These are phyloP conservation scores for Argentina anserina DNA, from an alignment of 306 rosid genomes.

Conservation along the genomic window DNA sequence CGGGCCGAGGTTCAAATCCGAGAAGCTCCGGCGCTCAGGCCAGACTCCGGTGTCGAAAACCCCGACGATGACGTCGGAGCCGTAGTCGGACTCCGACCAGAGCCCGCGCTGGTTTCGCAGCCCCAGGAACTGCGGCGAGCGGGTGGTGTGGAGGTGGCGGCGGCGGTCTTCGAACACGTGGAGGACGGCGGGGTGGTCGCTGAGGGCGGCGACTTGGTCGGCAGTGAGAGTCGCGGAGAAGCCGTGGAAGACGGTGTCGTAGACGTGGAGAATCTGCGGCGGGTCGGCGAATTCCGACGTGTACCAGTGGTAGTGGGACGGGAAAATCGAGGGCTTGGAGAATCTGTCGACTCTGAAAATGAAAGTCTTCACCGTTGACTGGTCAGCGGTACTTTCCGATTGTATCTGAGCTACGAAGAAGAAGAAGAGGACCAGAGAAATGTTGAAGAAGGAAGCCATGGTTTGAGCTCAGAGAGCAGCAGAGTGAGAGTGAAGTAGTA, in stretches of 20 bases:
- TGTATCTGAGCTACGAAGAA: constrained; percentile 12
- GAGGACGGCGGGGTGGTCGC: constrained; percentile 56
- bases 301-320: constrained; percentile 83
- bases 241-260: constrained; percentile 81
- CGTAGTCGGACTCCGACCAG: constrained; percentile 89
- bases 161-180: constrained; percentile 72
- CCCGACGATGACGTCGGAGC: constrained; percentile 82
- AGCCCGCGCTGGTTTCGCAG: constrained; percentile 85
- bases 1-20: constrained; percentile 66
- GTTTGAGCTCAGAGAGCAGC: constrained; percentile 9
- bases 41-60: constrained; percentile 81
- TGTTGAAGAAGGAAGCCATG: constrained; percentile 21
- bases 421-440: constrained; percentile 18
- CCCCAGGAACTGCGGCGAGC: constrained; percentile 91
- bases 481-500: constrained; percentile 17
- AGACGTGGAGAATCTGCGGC: constrained; percentile 51
- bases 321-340: constrained; percentile 72
- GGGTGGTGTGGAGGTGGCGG: constrained; percentile 83
- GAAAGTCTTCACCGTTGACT: constrained; percentile 45
- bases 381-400: constrained; percentile 7
- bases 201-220: constrained; percentile 34
- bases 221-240: constrained; percentile 68
- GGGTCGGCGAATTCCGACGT: constrained; percentile 60
- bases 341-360: constrained; percentile 53
- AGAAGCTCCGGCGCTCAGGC: constrained; percentile 82